Base-by-base conservation (phyloP, 2,329 filamentous ascomycete species). In the Ophiosphaerella korrae region DNA sequence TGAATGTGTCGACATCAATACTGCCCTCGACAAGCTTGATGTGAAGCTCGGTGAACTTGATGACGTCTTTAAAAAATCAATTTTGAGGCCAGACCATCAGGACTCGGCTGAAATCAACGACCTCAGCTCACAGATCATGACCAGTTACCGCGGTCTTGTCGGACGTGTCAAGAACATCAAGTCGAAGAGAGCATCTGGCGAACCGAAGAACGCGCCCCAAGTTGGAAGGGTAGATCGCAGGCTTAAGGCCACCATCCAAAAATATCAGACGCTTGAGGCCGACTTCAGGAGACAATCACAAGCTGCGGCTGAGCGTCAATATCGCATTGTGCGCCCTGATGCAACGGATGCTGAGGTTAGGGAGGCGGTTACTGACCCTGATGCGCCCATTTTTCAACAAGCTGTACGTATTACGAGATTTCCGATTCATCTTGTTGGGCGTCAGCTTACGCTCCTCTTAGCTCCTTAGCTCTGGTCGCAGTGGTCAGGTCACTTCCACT, bases 271-370 rank as follows among this genome's bases (percentile, higher is more conserved):
- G 59, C 81, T 90, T 48, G 92, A 97, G 75, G 84, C 84, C 1
- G 82, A 87, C 18, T 96, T 92, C 81, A 85, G 88, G 70, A 88
- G 89, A 75, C 87, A 88, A 62, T 85, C 90, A 29, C 84, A 90
- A 71, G 88, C 91, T 42, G 90, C 95, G 75, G 89, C 95, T 77
- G 88, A 87, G 60, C 85, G 94, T 48, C 92, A 97, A 73, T 96
- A 95, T 76, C 84, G 89, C 52, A 97, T 97, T 70, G 92, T 94
- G 48, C 84, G 86, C 58, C 90, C 92, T 18, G 87, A 96, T 50
- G 90, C 90, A 3, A 83, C 84, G 24, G 89, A 94, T 46, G 79
- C 82, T 37, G 92, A 97, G 73, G 85, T 97, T 24, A 82, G 83
- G 51, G 84, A 88, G 50, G 91, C 90, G 13, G 88, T 92, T 0